Conservation (phyloP, 176 grass and related monocot species). For the Poa pratensis region DNA sequence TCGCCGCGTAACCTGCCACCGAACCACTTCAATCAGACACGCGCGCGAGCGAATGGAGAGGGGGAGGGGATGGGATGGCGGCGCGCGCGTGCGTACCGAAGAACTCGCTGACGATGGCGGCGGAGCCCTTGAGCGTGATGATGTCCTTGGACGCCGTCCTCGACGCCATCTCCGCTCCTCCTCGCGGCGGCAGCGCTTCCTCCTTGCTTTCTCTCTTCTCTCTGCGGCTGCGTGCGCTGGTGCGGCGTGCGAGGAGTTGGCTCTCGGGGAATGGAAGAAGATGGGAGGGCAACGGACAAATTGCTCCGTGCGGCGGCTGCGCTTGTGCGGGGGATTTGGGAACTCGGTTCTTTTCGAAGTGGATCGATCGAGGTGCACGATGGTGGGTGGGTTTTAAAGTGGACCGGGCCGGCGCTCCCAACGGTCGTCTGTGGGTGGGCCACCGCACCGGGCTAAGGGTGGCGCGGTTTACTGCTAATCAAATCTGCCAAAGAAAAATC, state of each 20-base stretch:
- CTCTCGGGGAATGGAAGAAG: background rate
- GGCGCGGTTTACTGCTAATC: background rate
- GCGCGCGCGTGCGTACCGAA: conserved; percentile 63
- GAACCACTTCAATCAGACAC: conserved; percentile 44
- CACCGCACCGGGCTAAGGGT: conserved; percentile 28
- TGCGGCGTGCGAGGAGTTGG: conserved; percentile 21
- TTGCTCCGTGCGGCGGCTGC: conserved; percentile 17
- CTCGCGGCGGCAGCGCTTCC: background rate
- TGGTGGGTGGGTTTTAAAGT: conserved; percentile 31
- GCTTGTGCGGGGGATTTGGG: conserved; percentile 2
- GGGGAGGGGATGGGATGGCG: background rate
- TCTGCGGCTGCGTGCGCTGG: background rate
- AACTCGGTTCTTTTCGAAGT: conserved; percentile 25
- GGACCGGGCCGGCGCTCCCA: conserved; percentile 46
- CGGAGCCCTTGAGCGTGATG: conserved; percentile 94
- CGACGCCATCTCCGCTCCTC: conserved; percentile 62
- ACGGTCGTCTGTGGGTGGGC: conserved; percentile 54
- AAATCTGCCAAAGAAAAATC: too few relatives aligned
- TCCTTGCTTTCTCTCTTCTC: background rate
- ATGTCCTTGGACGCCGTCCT: conserved; percentile 94
- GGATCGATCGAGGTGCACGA: conserved; percentile 20
- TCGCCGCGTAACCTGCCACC: conserved; percentile 86
- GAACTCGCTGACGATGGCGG: conserved; percentile 99
- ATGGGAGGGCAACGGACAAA: conserved; percentile 41
- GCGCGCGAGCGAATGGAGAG: background rate